A percentile compares a stretch with the other conserved stretches of the same genome.
These are phyloP conservation scores for Tripterygium wilfordii DNA, from an alignment of 177 flowering plant genomes.

Conservation along the genomic window DNA sequence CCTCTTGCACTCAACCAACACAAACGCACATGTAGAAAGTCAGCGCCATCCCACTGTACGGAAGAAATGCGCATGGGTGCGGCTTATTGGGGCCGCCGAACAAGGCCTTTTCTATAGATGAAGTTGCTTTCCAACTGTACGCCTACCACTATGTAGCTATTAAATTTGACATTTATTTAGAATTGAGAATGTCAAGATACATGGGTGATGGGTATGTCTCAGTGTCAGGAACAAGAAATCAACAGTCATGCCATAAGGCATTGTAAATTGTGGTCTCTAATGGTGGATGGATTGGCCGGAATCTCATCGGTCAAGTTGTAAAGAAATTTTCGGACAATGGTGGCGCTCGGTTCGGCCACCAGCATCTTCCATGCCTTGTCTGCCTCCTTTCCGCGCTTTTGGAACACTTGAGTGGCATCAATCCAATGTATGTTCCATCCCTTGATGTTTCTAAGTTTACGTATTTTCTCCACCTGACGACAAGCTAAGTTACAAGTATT, in stretches of 20 bases:
- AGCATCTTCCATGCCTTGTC: slow-evolving; percentile 45
- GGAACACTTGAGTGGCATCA: slow-evolving; percentile 52
- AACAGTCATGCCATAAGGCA: slow-evolving; percentile 14
- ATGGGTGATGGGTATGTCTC: too few species aligned
- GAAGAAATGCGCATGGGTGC: too few species aligned
- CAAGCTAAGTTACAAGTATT: slow-evolving; percentile 44
- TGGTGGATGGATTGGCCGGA: neutral
- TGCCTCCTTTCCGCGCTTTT: slow-evolving; percentile 20
- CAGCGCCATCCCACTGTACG: too few species aligned
- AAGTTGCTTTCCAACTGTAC: too few species aligned
- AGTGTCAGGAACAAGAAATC: too few species aligned
- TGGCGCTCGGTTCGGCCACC: slow-evolving; percentile 31
- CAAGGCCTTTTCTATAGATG: too few species aligned
- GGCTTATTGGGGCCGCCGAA: too few species aligned
- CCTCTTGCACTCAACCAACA: too few species aligned
- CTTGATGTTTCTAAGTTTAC: slow-evolving; percentile 21
- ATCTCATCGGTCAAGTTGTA: neutral
- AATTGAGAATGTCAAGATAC: too few species aligned
- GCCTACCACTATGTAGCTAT: too few species aligned
- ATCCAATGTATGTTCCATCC: slow-evolving; percentile 47
- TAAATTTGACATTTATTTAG: too few species aligned
- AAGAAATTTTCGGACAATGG: slow-evolving; percentile 29
- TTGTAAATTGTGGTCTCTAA: slow-evolving; percentile 2
- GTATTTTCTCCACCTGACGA: slow-evolving; percentile 48
- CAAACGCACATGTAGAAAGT: too few species aligned